phyloP scores from a whole-genome alignment of 345 rosid species.

The Lepidium sativum region DNA sequence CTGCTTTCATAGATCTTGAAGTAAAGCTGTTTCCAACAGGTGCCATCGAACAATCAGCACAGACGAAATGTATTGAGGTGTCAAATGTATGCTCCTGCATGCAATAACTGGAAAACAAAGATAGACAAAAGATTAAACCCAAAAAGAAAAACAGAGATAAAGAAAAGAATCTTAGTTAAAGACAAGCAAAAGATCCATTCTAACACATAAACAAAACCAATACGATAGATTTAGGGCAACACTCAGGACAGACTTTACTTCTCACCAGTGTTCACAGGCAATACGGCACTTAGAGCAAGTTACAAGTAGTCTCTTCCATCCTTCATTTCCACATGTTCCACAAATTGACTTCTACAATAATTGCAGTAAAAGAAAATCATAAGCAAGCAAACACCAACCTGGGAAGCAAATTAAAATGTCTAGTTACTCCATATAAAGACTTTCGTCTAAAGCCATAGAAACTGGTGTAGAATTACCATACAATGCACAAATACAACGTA shows the following conservation, averaged over 20 bases:
- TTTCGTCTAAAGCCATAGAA: no score
- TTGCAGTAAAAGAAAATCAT: constrained; percentile 6
- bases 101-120: constrained; percentile 39
- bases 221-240: not conserved
- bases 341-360: constrained; percentile 30
- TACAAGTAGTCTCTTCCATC: constrained; percentile 15
- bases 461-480: no score
- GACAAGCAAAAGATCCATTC: not conserved
- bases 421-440: not conserved
- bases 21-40: constrained; percentile 7
- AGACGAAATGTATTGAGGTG: constrained; percentile 26
- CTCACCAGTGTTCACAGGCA: constrained; percentile 45
- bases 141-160: not conserved
- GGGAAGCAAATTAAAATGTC: not conserved
- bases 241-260: not conserved
- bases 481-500: no score
- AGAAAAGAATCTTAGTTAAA: not conserved
- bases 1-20: not conserved
- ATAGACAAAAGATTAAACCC: not conserved
- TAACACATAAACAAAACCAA: not conserved
- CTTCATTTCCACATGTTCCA: constrained; percentile 39
- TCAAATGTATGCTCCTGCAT: constrained; percentile 1
- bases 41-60: constrained; percentile 24
- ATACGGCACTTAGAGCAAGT: constrained; percentile 37
- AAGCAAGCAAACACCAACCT: not conserved